Conservation (phyloP, 768 basidiomycete genomes). For the Amanita thiersii region DNA sequence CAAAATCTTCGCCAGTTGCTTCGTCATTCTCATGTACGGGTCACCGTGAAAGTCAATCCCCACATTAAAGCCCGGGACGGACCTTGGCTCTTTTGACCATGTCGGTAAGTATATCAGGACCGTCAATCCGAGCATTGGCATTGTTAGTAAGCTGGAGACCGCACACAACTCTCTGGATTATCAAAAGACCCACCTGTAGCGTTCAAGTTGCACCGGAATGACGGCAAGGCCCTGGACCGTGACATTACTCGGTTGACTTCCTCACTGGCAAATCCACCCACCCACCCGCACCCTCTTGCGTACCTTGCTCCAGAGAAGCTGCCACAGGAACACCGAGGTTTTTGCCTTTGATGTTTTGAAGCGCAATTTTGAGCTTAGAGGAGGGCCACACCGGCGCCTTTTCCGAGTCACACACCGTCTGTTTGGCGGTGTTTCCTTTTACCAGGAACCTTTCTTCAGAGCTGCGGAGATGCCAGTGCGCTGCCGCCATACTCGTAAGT, state of each 20-base stretch:
- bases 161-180: neutral
- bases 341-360: constrained; percentile 77
- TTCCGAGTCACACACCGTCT: too few species aligned
- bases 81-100: constrained; percentile 45
- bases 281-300: constrained; percentile 52
- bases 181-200: constrained; percentile 33
- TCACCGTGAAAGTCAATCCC: constrained; percentile 67
- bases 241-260: constrained; percentile 47
- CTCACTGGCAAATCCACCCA: constrained; percentile 55
- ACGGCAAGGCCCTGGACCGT: constrained; percentile 59
- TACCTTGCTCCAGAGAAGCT: constrained; percentile 63
- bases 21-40: constrained; percentile 61
- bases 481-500: too few species aligned
- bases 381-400: too few species aligned
- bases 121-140: constrained; percentile 46
- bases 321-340: constrained; percentile 56
- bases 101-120: constrained; percentile 40
- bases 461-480: too few species aligned
- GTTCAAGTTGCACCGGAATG: constrained; percentile 76
- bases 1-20: constrained; percentile 53
- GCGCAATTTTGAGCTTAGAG: constrained; percentile 58
- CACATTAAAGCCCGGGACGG: constrained; percentile 52
- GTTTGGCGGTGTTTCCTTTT: too few species aligned
- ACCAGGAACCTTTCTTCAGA: too few species aligned
- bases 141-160: neutral